These are phyloP conservation scores for Eragrostis tef DNA, from an alignment of 202 grass and related monocot species.

Conservation along the genomic window DNA sequence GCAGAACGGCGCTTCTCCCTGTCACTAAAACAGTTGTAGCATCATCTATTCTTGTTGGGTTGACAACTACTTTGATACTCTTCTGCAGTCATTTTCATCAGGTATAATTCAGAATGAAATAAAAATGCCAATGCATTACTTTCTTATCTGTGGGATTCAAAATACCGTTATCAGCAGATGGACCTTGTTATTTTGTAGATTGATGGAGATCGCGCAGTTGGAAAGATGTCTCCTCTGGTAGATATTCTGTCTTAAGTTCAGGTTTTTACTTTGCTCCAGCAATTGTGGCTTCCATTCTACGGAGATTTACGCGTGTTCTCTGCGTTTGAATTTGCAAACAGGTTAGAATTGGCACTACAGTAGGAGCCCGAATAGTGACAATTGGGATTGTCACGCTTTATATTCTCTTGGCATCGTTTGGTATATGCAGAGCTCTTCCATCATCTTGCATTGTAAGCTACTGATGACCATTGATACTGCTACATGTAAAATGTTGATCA, in stretches of 20 bases:
- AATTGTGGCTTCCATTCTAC: neutral
- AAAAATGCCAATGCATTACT: neutral
- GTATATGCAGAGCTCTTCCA: slow-evolving; percentile 65
- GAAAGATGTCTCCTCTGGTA: slow-evolving; percentile 98
- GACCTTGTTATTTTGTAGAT: slow-evolving; percentile 56
- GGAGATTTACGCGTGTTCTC: neutral
- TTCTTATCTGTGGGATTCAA: slow-evolving; percentile 7
- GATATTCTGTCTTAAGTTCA: neutral
- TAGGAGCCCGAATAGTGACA: slow-evolving; percentile 58
- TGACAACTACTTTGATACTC: slow-evolving; percentile 91
- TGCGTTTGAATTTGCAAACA: slow-evolving; percentile 40
- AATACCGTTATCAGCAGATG: slow-evolving; percentile 10
- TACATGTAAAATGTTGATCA: neutral
- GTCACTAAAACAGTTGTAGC: slow-evolving; percentile 64
- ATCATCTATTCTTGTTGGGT: slow-evolving; percentile 86
- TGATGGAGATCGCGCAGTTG: slow-evolving; percentile 77
- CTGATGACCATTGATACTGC: neutral
- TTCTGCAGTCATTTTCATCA: slow-evolving; percentile 99
- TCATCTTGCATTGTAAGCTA: slow-evolving; percentile 67
- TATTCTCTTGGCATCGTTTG: slow-evolving; percentile 58
- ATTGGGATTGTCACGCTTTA: slow-evolving; percentile 61
- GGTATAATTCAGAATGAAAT: slow-evolving; percentile 44
- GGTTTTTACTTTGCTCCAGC: neutral
- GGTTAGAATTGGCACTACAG: slow-evolving; percentile 83
- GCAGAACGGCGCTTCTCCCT: slow-evolving; percentile 58